Evolutionary conservation across 1,139 yeast genomes (phyloP).

Genomic region (Lodderomyces margitis): DNA sequence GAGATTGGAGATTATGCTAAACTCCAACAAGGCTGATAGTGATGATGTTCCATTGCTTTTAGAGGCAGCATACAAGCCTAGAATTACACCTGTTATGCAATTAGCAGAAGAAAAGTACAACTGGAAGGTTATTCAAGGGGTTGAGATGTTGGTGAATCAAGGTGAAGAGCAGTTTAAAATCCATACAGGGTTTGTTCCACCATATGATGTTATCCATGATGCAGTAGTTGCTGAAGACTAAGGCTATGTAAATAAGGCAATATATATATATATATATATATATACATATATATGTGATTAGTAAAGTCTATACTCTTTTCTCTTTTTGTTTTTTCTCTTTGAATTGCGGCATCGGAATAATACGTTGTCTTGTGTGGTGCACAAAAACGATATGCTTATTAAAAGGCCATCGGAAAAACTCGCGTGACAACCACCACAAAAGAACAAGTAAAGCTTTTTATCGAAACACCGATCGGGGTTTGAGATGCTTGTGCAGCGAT

Average conservation of each 20-base stretch:
- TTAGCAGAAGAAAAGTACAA: conserved; percentile 56
- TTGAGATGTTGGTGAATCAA: conserved; percentile 88
- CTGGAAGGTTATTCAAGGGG: conserved; percentile 83
- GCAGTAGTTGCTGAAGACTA: conserved; percentile 46
- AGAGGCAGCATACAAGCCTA: conserved; percentile 94
- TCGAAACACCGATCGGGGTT: conserved; percentile 2
- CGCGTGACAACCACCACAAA: neutral
- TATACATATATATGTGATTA: too few species aligned
- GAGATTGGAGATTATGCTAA: conserved; percentile 43
- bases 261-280: neutral
- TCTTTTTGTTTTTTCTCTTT: too few species aligned
- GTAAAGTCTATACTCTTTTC: too few species aligned
- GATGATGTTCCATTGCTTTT: conserved; percentile 54
- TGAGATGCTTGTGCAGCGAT: neutral
- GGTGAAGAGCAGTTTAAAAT: conserved; percentile 82
- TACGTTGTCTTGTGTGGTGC: neutral
- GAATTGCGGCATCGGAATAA: neutral
- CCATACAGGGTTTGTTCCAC: conserved; percentile 73
- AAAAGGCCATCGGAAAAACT: conserved; percentile 1
- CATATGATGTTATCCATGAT: conserved; percentile 55
- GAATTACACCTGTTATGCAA: conserved; percentile 79
- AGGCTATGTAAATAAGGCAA: neutral
- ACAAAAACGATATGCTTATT: neutral
- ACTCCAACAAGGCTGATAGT: conserved; percentile 36
- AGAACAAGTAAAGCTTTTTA: neutral